Evolutionary conservation across 1,284 basidiomycete genomes (phyloP).

Genomic region (Kwoniella shivajii): DNA sequence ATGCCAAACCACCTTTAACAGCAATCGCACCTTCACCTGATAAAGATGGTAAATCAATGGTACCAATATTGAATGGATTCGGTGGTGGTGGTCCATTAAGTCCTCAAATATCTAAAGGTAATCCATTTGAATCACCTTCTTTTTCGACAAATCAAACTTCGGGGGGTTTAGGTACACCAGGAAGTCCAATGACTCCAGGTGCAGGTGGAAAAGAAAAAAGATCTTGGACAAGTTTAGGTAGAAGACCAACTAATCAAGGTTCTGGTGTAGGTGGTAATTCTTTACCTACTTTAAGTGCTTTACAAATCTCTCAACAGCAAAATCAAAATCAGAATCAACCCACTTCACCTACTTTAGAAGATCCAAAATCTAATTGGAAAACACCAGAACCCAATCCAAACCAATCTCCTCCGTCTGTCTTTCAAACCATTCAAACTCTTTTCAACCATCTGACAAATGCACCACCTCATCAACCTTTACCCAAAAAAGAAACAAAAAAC

Average conservation of each 20-base stretch:
- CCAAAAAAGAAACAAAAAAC: slow-evolving; percentile 33
- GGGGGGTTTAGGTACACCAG: slow-evolving; percentile 9
- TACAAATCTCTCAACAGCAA: slow-evolving; percentile 23
- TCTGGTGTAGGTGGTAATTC: neutral
- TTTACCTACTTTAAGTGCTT: slow-evolving; percentile 12
- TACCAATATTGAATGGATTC: neutral
- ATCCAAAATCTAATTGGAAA: slow-evolving; percentile 31
- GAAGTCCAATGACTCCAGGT: slow-evolving; percentile 6
- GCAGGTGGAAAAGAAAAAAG: slow-evolving; percentile 15
- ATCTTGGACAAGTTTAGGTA: slow-evolving; percentile 15
- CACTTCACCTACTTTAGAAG: slow-evolving; percentile 18
- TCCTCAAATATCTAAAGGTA: slow-evolving; percentile 25
- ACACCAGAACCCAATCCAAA: slow-evolving; percentile 57
- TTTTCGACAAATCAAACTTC: slow-evolving; percentile 15
- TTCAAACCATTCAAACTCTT: slow-evolving; percentile 86
- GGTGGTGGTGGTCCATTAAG: slow-evolving; percentile 16
- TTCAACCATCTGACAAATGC: slow-evolving; percentile 69
- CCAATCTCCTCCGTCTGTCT: slow-evolving; percentile 71
- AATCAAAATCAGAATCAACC: slow-evolving; percentile 20
- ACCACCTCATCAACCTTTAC: slow-evolving; percentile 49
- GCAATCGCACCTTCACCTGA: slow-evolving; percentile 45
- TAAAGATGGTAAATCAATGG: slow-evolving; percentile 20
- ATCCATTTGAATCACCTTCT: slow-evolving; percentile 33
- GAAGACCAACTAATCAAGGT: slow-evolving; percentile 20
- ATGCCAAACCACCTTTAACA: slow-evolving; percentile 42